Evolutionary conservation across 2,329 filamentous ascomycete genomes (phyloP).

Genomic region (Xylaria sp.): DNA sequence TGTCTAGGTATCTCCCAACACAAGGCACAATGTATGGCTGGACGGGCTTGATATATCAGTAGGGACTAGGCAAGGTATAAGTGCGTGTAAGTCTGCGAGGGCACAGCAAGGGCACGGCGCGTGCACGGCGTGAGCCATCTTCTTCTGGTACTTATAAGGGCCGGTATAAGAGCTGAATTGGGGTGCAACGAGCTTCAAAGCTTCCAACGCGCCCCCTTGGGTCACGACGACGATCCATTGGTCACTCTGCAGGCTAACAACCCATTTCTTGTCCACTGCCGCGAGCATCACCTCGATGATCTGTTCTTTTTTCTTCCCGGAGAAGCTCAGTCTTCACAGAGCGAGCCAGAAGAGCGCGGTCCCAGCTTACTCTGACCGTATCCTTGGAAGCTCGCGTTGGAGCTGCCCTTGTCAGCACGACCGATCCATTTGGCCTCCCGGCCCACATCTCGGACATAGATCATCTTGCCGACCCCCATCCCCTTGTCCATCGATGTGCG

Average conservation of each 20-base stretch:
- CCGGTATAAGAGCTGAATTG: not conserved
- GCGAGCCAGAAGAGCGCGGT: too few relatives aligned
- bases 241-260: not conserved
- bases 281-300: not conserved
- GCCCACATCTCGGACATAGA: slow-evolving; percentile 32
- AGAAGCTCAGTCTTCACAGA: not conserved
- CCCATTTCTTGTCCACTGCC: not conserved
- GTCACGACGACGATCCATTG: not conserved
- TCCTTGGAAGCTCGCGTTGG: not conserved
- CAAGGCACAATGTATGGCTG: too few relatives aligned
- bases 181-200: not conserved
- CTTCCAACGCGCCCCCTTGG: too few relatives aligned
- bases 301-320: not conserved
- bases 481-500: too few relatives aligned
- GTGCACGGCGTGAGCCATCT: too few relatives aligned
- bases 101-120: not conserved
- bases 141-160: not conserved
- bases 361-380: not conserved
- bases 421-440: slow-evolving; percentile 18
- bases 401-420: not conserved
- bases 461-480: slow-evolving; percentile 27
- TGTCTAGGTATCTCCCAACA: too few relatives aligned
- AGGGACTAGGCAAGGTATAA: too few relatives aligned
- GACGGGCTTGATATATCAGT: too few relatives aligned
- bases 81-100: too few relatives aligned